phyloP scores from a whole-genome alignment of 805 yeast genomes.

The Komagataella pseudopastoris region DNA sequence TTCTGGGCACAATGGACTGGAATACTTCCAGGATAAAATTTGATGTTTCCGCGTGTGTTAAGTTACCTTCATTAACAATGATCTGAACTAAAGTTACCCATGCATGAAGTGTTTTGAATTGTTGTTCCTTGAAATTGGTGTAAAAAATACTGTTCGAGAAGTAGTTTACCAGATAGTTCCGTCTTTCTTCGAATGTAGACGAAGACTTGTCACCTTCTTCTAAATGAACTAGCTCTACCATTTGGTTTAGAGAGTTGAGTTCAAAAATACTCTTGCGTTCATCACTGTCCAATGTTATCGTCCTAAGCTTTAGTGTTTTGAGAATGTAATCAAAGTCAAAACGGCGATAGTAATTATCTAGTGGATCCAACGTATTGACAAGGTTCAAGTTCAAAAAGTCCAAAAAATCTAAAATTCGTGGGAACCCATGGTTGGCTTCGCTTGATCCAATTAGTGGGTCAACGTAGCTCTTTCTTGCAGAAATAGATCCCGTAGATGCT shows the following conservation, averaged over 20 bases:
- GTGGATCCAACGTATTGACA: conserved; percentile 26
- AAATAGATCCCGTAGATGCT: conserved; percentile 27
- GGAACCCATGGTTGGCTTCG: conserved; percentile 42
- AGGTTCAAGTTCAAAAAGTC: conserved; percentile 37
- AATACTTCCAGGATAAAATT: conserved; percentile 65
- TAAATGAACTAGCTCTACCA: background rate
- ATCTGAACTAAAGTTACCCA: conserved; percentile 79
- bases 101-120: conserved; percentile 52
- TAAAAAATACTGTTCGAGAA: conserved; percentile 32
- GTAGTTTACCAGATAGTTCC: conserved; percentile 18
- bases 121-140: conserved; percentile 34
- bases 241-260: background rate
- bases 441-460: conserved; percentile 35
- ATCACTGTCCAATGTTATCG: conserved; percentile 11
- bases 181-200: conserved; percentile 10
- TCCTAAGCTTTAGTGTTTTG: conserved; percentile 20
- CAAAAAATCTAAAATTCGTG: conserved; percentile 54
- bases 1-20: conserved; percentile 62
- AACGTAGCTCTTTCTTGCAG: conserved; percentile 39
- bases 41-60: conserved; percentile 29
- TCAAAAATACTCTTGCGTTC: background rate
- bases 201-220: background rate
- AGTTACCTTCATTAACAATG: conserved; percentile 48
- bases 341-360: conserved; percentile 18
- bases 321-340: conserved; percentile 28